A percentile compares a stretch with the other conserved stretches of the same genome.
Conservation (phyloP, 495 filamentous ascomycete species). For the Penicillium silybi region DNA sequence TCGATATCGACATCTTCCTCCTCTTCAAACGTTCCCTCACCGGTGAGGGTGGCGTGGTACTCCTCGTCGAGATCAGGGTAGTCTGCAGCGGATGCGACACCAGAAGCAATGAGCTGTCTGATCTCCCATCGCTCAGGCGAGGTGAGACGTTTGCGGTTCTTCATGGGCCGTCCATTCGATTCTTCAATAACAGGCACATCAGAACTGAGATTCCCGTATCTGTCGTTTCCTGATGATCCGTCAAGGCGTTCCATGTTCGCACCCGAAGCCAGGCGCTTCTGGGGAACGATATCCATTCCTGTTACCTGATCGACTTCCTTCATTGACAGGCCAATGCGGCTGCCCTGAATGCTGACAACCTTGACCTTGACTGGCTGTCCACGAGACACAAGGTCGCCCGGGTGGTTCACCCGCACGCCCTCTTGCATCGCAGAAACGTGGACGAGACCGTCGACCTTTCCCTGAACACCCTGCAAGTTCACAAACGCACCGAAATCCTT, state of each 20-base stretch:
- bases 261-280: slow-evolving; percentile 78
- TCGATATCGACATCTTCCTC: slow-evolving; percentile 98
- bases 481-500: slow-evolving; percentile 97
- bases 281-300: slow-evolving; percentile 78
- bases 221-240: slow-evolving; percentile 42
- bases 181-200: slow-evolving; percentile 66
- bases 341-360: slow-evolving; percentile 78
- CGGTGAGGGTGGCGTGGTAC: slow-evolving; percentile 80
- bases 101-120: slow-evolving; percentile 90
- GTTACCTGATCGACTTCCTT: slow-evolving; percentile 94
- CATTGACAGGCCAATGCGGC: slow-evolving; percentile 85
- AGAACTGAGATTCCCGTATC: slow-evolving; percentile 56
- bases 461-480: slow-evolving; percentile 78
- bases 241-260: slow-evolving; percentile 85
- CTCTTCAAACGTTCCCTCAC: slow-evolving; percentile 84
- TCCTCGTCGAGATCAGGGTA: slow-evolving; percentile 96
- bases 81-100: slow-evolving; percentile 82
- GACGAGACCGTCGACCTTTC: slow-evolving; percentile 89
- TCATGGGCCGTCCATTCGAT: slow-evolving; percentile 49
- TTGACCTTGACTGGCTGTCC: slow-evolving; percentile 91
- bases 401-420: slow-evolving; percentile 84
- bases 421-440: slow-evolving; percentile 94
- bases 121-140: slow-evolving; percentile 98
- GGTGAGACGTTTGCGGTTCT: slow-evolving; percentile 83
- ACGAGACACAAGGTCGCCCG: slow-evolving; percentile 75